These are phyloP conservation scores for Grammothele lineata DNA, from an alignment of 768 basidiomycete genomes.

Conservation along the genomic window DNA sequence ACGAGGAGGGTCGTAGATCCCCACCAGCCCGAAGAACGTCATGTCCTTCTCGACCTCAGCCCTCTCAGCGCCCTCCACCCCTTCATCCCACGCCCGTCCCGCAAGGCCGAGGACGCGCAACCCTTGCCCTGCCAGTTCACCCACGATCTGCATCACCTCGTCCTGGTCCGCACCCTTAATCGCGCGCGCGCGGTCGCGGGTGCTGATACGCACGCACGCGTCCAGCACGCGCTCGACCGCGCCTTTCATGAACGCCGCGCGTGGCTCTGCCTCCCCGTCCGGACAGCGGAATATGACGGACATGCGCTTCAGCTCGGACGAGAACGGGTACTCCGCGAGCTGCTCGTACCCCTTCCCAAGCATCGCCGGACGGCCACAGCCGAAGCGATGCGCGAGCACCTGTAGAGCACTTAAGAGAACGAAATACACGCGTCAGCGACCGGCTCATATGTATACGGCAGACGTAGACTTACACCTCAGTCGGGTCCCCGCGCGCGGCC, in stretches of 20 bases:
- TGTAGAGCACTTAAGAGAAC: conserved; percentile 35
- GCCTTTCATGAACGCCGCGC: conserved; percentile 2
- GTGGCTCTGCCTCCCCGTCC: neutral
- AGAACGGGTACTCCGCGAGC: conserved; percentile 41
- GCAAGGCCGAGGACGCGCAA: conserved; percentile 32
- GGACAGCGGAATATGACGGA: conserved; percentile 32
- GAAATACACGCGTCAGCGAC: neutral
- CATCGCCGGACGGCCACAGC: conserved; percentile 34
- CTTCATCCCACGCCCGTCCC: conserved; percentile 25
- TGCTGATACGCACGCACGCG: conserved; percentile 26
- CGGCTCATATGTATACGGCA: too few relatives aligned
- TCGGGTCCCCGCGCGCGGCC: conserved; percentile 52
- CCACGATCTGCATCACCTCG: neutral
- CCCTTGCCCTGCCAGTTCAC: neutral
- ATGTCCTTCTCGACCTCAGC: conserved; percentile 45
- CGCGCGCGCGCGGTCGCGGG: neutral
- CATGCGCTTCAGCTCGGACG: conserved; percentile 51
- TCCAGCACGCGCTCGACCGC: conserved; percentile 46
- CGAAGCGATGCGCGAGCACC: conserved; percentile 48
- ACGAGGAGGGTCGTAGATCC: neutral
- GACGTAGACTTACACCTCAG: conserved; percentile 40
- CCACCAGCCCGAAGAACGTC: conserved; percentile 27
- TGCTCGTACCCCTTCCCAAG: conserved; percentile 29
- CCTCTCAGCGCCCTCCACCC: conserved; percentile 23
- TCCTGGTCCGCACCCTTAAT: conserved; percentile 2